These are phyloP conservation scores for Scedosporium aurantiacum DNA, from an alignment of 2,329 filamentous ascomycete genomes.

Conservation along the genomic window DNA sequence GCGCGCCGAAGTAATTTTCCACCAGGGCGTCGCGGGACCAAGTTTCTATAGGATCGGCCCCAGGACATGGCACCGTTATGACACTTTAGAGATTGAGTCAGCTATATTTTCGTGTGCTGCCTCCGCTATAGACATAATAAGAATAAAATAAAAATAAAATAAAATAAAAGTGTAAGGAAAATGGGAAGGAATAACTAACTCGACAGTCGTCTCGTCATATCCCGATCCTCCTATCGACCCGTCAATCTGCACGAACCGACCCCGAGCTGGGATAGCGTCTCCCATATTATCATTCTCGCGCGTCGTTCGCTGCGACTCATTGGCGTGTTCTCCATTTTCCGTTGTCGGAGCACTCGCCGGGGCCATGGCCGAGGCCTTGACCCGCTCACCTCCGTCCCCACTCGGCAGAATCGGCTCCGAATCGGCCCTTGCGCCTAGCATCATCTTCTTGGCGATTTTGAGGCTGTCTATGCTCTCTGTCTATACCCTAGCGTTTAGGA, in stretches of 20 bases:
- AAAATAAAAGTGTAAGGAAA: not conserved
- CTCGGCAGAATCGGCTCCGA: not conserved
- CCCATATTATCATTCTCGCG: constrained; percentile 18
- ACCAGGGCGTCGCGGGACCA: constrained; percentile 40
- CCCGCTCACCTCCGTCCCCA: not conserved
- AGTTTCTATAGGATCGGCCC: constrained; percentile 38
- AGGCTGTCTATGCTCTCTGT: too few relatives aligned
- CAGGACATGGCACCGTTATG: constrained; percentile 42
- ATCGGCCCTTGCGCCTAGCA: not conserved
- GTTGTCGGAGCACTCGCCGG: not conserved
- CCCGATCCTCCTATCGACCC: constrained; percentile 29
- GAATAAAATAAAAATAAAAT: not conserved
- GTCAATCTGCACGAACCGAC: constrained; percentile 27
- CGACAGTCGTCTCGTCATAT: constrained; percentile 42
- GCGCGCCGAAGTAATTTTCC: constrained; percentile 33
- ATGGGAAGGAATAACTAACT: constrained; percentile 14
- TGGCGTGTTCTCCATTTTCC: not conserved
- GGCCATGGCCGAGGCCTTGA: not conserved
- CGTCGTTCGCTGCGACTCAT: not conserved
- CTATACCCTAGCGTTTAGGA: not conserved
- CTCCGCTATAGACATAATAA: too few relatives aligned
- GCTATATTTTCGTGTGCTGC: too few relatives aligned
- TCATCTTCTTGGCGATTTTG: not conserved
- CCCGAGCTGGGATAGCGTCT: constrained; percentile 11
- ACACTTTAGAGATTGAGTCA: constrained; percentile 16